Percentiles rank a stretch among this genome's conserved stretches.
Evolutionary conservation across 805 yeast genomes (phyloP).

Genomic region (Grigorovia yakushimaensis): DNA sequence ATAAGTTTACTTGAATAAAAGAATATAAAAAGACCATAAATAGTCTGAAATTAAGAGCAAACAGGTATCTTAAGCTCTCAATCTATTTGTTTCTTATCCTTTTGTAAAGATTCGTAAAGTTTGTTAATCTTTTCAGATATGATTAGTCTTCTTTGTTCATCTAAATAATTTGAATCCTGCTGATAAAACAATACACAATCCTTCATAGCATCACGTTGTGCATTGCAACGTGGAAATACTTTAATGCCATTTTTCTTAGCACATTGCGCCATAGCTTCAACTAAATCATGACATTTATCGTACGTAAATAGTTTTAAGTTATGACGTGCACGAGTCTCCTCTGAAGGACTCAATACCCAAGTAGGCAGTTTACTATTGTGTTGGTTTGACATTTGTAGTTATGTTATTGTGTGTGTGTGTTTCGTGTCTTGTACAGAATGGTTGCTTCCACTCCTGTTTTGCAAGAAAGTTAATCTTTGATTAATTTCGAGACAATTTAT

Average conservation of each 20-base stretch:
- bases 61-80: too few species aligned
- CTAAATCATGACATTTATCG: slow-evolving; percentile 55
- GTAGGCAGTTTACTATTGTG: slow-evolving; percentile 39
- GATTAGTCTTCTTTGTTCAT: slow-evolving; percentile 55
- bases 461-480: too few species aligned
- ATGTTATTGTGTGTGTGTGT: too few species aligned
- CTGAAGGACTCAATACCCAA: slow-evolving; percentile 70
- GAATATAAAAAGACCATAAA: not conserved
- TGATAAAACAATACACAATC: slow-evolving; percentile 56
- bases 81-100: too few species aligned
- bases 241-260: slow-evolving; percentile 53
- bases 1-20: too few species aligned
- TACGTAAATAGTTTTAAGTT: slow-evolving; percentile 63
- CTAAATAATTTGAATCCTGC: slow-evolving; percentile 48
- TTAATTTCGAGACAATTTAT: too few species aligned
- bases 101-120: slow-evolving; percentile 20
- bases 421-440: too few species aligned
- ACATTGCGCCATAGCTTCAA: slow-evolving; percentile 58
- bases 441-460: too few species aligned
- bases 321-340: slow-evolving; percentile 62
- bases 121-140: slow-evolving; percentile 46
- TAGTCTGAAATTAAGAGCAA: too few species aligned
- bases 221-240: slow-evolving; percentile 57
- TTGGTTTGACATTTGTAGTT: not conserved
- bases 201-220: slow-evolving; percentile 47